Percentiles rank a stretch among this genome's conserved stretches.
Evolutionary conservation across 805 yeast species (phyloP).

Genomic region (Candida broadrunensis): DNA sequence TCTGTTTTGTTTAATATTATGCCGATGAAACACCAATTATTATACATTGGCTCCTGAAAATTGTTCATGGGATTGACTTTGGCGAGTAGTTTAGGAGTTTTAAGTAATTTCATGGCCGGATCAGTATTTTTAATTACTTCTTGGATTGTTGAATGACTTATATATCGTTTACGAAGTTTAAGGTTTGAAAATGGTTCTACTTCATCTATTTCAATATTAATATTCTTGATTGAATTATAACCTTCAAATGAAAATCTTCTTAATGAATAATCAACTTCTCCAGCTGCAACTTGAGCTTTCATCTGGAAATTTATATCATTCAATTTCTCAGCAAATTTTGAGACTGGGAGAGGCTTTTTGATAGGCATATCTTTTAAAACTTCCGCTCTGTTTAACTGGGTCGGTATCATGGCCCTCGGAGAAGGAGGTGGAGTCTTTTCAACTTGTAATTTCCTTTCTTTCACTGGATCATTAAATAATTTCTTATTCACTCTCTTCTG

Average conservation of each 20-base stretch:
- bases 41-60: conserved; percentile 62
- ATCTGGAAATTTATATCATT: conserved; percentile 9
- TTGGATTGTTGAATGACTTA: conserved; percentile 33
- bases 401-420: neutral
- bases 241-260: conserved; percentile 21
- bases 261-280: conserved; percentile 10
- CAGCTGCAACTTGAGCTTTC: conserved; percentile 1
- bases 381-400: neutral
- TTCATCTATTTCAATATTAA: conserved; percentile 12
- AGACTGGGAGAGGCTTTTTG: conserved; percentile 4
- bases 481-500: neutral
- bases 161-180: conserved; percentile 40
- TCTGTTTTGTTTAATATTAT: conserved; percentile 57
- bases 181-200: conserved; percentile 16
- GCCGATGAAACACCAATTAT: conserved; percentile 83
- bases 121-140: conserved; percentile 25
- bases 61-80: conserved; percentile 62
- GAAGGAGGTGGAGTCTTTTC: conserved; percentile 10
- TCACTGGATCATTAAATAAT: neutral
- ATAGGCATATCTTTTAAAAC: conserved; percentile 1
- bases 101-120: conserved; percentile 49
- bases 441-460: conserved; percentile 3
- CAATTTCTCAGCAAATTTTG: conserved; percentile 17
- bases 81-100: conserved; percentile 59
- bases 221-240: neutral